Base-by-base conservation (phyloP, 1,139 yeast genomes). In the Pichia sp. region DNA sequence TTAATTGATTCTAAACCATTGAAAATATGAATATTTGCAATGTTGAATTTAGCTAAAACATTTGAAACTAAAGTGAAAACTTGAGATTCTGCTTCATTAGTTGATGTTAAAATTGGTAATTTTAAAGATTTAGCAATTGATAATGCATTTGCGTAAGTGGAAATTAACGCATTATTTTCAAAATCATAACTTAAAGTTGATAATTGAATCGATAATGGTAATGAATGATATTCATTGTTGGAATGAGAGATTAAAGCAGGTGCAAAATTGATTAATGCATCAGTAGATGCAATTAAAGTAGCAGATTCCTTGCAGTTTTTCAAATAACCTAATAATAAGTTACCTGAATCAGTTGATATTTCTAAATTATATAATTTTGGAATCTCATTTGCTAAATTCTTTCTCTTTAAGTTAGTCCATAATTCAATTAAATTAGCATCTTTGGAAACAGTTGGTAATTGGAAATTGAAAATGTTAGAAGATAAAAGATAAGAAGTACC, bases 331-430 rank as follows among this genome's bases (percentile, higher is more conserved):
- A 86, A 71, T 46, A 92, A 73, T 39, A 87, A 78, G 56, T 80
- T 76, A 42, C 92, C 86, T 30, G 96, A 95, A 57, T 97, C 97
- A 2, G 85, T 72, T 64, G 96, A 79, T 43, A 87, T 78, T 63
- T 89, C 89, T 52, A 88, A 74, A 59, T 73, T 71, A 64, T 75
- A 74, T 59, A 78, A 68, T 49, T 71, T 72, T 41, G 88, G 90
- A 47, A 78, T 78, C 39, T 65, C 68, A 18, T 83, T 85, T 46
- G 68, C 65, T 11, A 79, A 71, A 60, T 84, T 84, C 45, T 63
- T 62, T 58, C 81, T 70, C 51, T 71, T 69, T 61, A 76, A 76
- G 40, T 71, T 69, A 43, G 76, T 65, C 96, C 96, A 87, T 46
- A 74, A 65, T 55, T 73, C 72, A 54, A 86, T 64, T 44, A 82